Evolutionary conservation across 2,329 filamentous ascomycete species (phyloP).

Genomic region (Canariomyces notabilis): DNA sequence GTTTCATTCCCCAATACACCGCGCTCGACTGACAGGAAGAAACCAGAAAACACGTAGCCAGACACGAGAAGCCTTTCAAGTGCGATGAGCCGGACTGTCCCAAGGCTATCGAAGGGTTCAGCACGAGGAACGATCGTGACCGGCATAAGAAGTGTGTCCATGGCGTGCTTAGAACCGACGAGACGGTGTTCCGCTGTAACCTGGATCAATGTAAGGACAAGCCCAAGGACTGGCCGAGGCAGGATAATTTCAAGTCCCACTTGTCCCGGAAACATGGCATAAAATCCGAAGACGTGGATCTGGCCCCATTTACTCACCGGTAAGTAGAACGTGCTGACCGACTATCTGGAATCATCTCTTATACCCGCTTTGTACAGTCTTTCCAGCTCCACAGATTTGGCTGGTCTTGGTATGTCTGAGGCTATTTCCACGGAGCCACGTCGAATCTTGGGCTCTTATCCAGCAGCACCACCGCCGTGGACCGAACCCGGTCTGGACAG

Average conservation of each 20-base stretch:
- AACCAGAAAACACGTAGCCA: constrained; percentile 66
- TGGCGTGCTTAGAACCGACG: constrained; percentile 33
- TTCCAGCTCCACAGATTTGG: background rate
- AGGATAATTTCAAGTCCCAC: constrained; percentile 84
- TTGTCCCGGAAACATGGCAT: constrained; percentile 61
- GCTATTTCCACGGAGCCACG: background rate
- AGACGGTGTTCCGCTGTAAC: constrained; percentile 56
- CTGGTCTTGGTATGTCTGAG: background rate
- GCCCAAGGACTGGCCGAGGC: constrained; percentile 69
- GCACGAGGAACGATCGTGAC: constrained; percentile 75
- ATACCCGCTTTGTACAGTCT: background rate
- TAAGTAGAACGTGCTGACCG: constrained; percentile 17
- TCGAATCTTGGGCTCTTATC: background rate
- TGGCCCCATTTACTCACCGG: constrained; percentile 33
- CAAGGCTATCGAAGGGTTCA: constrained; percentile 60
- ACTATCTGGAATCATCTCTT: background rate
- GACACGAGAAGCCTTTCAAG: constrained; percentile 62
- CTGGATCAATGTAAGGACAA: constrained; percentile 51
- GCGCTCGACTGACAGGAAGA: constrained; percentile 21
- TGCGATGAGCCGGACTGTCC: constrained; percentile 57
- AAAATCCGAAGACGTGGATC: constrained; percentile 33
- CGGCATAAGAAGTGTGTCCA: constrained; percentile 74
- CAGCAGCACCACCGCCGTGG: constrained; percentile 4
- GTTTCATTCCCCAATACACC: constrained; percentile 18
- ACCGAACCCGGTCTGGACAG: constrained; percentile 3